Base-by-base conservation (phyloP, 306 rosid species). In the Dalbergia cultrata region DNA sequence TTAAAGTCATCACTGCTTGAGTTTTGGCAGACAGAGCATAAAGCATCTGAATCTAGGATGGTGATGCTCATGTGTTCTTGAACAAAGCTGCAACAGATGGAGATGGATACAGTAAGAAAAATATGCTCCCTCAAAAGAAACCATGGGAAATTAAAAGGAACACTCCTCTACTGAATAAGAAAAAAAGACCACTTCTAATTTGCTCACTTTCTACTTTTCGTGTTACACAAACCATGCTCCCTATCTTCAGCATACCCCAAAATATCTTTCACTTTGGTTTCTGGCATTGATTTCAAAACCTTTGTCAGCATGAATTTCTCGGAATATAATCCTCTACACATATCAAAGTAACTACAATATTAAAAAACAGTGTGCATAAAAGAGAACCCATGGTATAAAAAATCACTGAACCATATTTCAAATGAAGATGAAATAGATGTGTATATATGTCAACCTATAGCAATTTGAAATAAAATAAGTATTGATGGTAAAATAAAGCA, bases 1-100 rank as follows among this genome's bases (percentile, higher is more conserved):
- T 90, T 89, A 69, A 56, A 75, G 77, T 89, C 82, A 68, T 89
- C 92, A 44, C 82, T 86, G 84, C 83, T 82, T 71, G 95, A 90
- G 82, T 83, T 64, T 80, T 75, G 86, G 72, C 95, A 89, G 47
- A 90, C 92, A 82, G 87, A 85, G 85, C 95, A 90, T 69, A 80
- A 85, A 31, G 86, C 85, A 76, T 76, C 94, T 39, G 88, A 86
- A 67, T 83, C 56, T 70, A 69, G 21, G 77, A 69, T 52, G 64
- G 78, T 69, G 34, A 78, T 60, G 81, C 74, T 57, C 14, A 7
- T 19, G 64, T 79, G 84, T 84, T 84, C 83, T 83, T 81, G 85
- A 70, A 80, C 74, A 70, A 64, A 82, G 66, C 95, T 90, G 90
- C 72, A 87, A 61, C 26, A 47, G 60, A 74, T 77, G 33, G 21